Conservation (phyloP, 805 yeast genomes). For the Spathaspora gorwiae region DNA sequence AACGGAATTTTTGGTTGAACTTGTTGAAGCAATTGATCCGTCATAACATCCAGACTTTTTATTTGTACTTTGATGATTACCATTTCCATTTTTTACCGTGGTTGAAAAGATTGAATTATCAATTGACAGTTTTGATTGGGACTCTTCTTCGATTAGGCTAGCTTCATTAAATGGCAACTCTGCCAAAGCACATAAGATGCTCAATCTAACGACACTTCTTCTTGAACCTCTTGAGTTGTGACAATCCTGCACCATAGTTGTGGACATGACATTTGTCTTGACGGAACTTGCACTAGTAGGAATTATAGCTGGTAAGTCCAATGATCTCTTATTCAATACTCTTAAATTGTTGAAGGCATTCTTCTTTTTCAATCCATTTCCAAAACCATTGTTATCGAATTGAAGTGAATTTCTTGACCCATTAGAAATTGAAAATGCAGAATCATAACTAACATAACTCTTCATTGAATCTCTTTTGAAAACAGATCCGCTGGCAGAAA, state of each 20-base stretch:
- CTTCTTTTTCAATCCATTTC: slow-evolving; percentile 42
- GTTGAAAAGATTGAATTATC: slow-evolving; percentile 32
- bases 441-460: slow-evolving; percentile 60
- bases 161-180: slow-evolving; percentile 32
- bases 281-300: neutral
- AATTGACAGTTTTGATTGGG: slow-evolving; percentile 22
- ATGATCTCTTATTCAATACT: slow-evolving; percentile 12
- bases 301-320: neutral
- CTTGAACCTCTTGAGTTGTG: slow-evolving; percentile 15
- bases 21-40: neutral
- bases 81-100: slow-evolving; percentile 14
- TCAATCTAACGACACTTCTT: slow-evolving; percentile 30
- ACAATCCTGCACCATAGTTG: slow-evolving; percentile 9
- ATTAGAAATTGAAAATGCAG: slow-evolving; percentile 41
- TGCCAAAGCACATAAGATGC: slow-evolving; percentile 35
- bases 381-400: slow-evolving; percentile 11
- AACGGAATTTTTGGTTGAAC: slow-evolving; percentile 27
- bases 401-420: slow-evolving; percentile 11
- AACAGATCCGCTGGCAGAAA: slow-evolving; percentile 27
- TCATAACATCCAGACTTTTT: slow-evolving; percentile 1
- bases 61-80: neutral
- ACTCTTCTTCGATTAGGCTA: slow-evolving; percentile 9
- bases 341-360: slow-evolving; percentile 47
- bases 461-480: slow-evolving; percentile 36
- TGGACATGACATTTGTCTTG: neutral